Conservation (phyloP, 768 basidiomycete genomes). For the Leccinum disarticulatum region DNA sequence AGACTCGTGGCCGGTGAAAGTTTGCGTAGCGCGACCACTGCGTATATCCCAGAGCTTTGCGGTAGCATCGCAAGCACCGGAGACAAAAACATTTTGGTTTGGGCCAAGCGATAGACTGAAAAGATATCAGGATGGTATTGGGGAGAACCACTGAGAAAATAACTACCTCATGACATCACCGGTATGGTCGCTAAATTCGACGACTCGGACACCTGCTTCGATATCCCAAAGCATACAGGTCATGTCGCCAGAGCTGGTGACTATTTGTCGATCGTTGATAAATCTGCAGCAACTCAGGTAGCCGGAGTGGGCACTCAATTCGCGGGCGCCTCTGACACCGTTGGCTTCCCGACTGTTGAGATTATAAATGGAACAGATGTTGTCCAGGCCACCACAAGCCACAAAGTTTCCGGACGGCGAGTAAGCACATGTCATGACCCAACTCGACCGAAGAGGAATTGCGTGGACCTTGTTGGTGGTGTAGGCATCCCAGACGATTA, state of each 20-base stretch:
- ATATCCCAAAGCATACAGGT: constrained; percentile 99
- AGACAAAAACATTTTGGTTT: constrained; percentile 95
- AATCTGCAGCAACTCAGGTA: constrained; percentile 98
- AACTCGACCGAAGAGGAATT: constrained; percentile 94
- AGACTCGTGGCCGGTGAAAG: constrained; percentile 97
- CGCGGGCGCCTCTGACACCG: constrained; percentile 87
- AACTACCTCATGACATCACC: constrained; percentile 98
- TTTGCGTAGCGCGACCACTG: constrained; percentile 95
- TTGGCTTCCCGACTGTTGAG: constrained; percentile 72
- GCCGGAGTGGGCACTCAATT: constrained; percentile 95
- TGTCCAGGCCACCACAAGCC: constrained; percentile 98
- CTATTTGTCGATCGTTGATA: constrained; percentile 98
- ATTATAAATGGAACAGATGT: constrained; percentile 98
- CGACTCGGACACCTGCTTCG: constrained; percentile 94
- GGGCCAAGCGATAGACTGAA: constrained; percentile 89
- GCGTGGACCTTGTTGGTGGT: constrained; percentile 99
- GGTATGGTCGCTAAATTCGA: constrained; percentile 99
- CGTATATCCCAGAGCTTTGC: constrained; percentile 99
- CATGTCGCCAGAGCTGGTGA: constrained; percentile 98
- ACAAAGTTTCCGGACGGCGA: constrained; percentile 96
- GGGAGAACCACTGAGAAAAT: neutral
- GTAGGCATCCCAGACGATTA: constrained; percentile 99
- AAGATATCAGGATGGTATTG: constrained; percentile 2
- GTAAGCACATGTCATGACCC: constrained; percentile 99
- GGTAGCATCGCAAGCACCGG: constrained; percentile 97